Percentiles rank a stretch among this genome's conserved stretches.
Evolutionary conservation across 768 basidiomycete species (phyloP).

Genomic region (Lactarius hatsudake): DNA sequence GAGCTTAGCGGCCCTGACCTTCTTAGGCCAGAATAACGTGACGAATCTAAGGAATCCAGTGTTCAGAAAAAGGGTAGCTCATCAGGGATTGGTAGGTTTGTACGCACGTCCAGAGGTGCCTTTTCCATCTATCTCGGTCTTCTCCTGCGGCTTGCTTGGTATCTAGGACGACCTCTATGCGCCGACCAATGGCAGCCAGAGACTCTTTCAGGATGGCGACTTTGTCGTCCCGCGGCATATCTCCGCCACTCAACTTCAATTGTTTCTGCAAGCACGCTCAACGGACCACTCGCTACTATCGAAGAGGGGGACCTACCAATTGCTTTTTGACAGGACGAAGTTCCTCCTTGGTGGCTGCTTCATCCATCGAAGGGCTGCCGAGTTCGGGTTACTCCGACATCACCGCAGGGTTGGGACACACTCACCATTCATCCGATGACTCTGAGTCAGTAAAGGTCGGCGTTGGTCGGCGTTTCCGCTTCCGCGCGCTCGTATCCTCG

Average conservation of each 20-base stretch:
- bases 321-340: slow-evolving; percentile 96
- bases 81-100: background rate
- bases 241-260: slow-evolving; percentile 88
- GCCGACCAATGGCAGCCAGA: slow-evolving; percentile 86
- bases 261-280: slow-evolving; percentile 65
- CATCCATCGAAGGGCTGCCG: slow-evolving; percentile 90
- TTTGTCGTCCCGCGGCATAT: slow-evolving; percentile 94
- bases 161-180: slow-evolving; percentile 82
- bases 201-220: slow-evolving; percentile 95
- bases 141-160: slow-evolving; percentile 75
- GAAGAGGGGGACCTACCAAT: slow-evolving; percentile 52
- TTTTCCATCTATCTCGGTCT: slow-evolving; percentile 82
- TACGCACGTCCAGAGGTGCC: slow-evolving; percentile 96
- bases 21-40: slow-evolving; percentile 96
- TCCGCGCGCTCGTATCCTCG: slow-evolving; percentile 64
- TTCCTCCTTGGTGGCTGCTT: slow-evolving; percentile 88
- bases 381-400: slow-evolving; percentile 17
- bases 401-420: slow-evolving; percentile 21
- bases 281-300: slow-evolving; percentile 7
- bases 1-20: slow-evolving; percentile 89
- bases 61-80: slow-evolving; percentile 9
- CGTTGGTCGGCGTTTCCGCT: slow-evolving; percentile 90
- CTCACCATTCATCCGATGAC: slow-evolving; percentile 88
- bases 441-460: slow-evolving; percentile 96
- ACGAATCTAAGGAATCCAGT: slow-evolving; percentile 62